Evolutionary conservation across 1,284 basidiomycete genomes (phyloP), one percentile per base, ranked within the genome.

Genomic region (Boletus smithii): DNA sequence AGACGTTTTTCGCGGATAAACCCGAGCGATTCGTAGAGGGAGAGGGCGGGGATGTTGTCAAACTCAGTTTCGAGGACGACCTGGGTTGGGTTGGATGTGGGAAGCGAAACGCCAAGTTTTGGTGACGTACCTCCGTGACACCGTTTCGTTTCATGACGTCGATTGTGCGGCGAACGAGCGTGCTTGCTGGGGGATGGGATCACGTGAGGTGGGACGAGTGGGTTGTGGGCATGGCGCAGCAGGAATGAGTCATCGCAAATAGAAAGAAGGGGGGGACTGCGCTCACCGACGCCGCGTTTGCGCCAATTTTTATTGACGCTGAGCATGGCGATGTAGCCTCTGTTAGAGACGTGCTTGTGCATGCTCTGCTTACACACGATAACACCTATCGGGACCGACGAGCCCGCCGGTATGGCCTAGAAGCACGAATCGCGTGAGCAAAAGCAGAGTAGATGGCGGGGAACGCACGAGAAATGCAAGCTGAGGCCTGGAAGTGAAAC

Each of bases 261-360:
- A 11, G 18, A 13, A 10, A 13, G 22, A 16, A 27, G 18, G 18
- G n/a, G n/a, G 8, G 7, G 13, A 17, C n/a, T 10, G 23, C 2
- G 36, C 63, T 63, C 63, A 94, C 93, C 93, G 66, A 98, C 95
- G 13, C 95, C 94, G 38, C 83, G 79, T 66, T 94, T 88, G 33
- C 95, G 75, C 77, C 82, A 95, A 33, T 73, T 68, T 65, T 82
- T 84, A 67, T 80, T 78, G 20, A 95, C 92, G 57, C 88, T 91
- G 46, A 99, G 80, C 97, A 99, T 99, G 24, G 94, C 95, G 51
- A 99, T 97, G 65, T 99, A 99, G 4, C 95, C 95, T 59, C 95
- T 73, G 69, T 92, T 90, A 5, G 82, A 74, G 45, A 77, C 73
- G 57, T 86, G 81, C 51, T 77, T 76, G 68, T 97, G 95, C 62